These are phyloP conservation scores for Phytopythium ostracodes DNA, from an alignment of 352 stramenopile genomes.

Conservation along the genomic window DNA sequence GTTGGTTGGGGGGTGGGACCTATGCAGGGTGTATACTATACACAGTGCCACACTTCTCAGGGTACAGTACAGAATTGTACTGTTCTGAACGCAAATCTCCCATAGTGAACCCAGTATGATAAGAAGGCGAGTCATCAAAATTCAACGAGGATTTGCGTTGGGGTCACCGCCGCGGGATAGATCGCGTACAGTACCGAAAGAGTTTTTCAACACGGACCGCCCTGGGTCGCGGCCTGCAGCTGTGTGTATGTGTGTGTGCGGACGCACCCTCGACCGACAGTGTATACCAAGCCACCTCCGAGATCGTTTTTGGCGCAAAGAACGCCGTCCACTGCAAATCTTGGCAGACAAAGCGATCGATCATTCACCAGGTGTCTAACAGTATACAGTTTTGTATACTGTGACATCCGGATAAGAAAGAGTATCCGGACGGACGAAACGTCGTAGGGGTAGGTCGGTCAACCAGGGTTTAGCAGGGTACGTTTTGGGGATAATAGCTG, in stretches of 20 bases:
- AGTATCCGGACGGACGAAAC: neutral
- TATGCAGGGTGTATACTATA: neutral
- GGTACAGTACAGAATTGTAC: too few relatives aligned
- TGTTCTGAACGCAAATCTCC: too few relatives aligned
- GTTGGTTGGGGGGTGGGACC: neutral
- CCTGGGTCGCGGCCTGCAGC: too few relatives aligned
- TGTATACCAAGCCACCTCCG: neutral
- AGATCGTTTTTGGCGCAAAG: conserved; percentile 8
- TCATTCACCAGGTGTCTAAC: neutral
- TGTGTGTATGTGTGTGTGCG: neutral
- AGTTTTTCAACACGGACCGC: too few relatives aligned
- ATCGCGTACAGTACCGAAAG: too few relatives aligned
- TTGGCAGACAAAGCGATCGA: neutral
- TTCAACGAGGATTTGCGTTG: too few relatives aligned
- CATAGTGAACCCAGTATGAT: too few relatives aligned
- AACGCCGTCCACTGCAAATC: conserved; percentile 3
- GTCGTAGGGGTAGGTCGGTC: neutral
- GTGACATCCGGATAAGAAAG: neutral
- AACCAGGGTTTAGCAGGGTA: too few relatives aligned
- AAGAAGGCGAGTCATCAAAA: too few relatives aligned
- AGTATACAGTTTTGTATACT: neutral
- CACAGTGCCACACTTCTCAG: neutral
- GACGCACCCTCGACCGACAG: neutral
- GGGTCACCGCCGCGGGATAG: neutral
- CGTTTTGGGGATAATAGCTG: neutral